These are phyloP conservation scores for Geoglossum glabrum DNA, from an alignment of 495 filamentous ascomycete species.

Conservation along the genomic window DNA sequence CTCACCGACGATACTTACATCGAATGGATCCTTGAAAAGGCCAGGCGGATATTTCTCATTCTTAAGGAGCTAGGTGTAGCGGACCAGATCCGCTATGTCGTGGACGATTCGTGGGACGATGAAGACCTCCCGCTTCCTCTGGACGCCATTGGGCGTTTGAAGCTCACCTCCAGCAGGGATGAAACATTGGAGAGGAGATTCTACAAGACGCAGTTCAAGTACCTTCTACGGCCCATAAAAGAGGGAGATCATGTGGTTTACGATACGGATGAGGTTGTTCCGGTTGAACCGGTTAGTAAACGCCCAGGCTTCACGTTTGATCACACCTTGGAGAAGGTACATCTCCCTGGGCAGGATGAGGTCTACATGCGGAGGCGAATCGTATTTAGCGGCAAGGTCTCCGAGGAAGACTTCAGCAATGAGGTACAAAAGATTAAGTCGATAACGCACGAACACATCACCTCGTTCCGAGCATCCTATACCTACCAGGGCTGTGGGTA, in stretches of 20 bases:
- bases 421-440: constrained; percentile 43
- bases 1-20: constrained; percentile 80
- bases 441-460: constrained; percentile 58
- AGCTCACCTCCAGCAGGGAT: constrained; percentile 38
- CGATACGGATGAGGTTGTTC: constrained; percentile 57
- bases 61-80: constrained; percentile 61
- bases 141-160: constrained; percentile 46
- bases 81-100: constrained; percentile 65
- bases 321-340: constrained; percentile 46
- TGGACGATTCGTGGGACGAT: constrained; percentile 78
- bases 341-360: constrained; percentile 34
- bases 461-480: constrained; percentile 68
- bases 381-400: constrained; percentile 40
- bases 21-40: constrained; percentile 73
- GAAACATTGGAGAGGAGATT: constrained; percentile 51
- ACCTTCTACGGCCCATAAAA: constrained; percentile 47
- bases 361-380: constrained; percentile 55
- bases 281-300: constrained; percentile 44
- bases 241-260: constrained; percentile 57
- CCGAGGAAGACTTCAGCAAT: constrained; percentile 43
- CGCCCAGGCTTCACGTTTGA: constrained; percentile 30
- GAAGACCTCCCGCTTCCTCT: constrained; percentile 64
- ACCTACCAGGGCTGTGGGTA: constrained; percentile 51
- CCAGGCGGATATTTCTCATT: constrained; percentile 63
- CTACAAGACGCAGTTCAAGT: constrained; percentile 63